Percentiles rank a stretch among this genome's conserved stretches.
Conservation (phyloP, 164 flowering plant genomes). For the Nelumbo lutea region DNA sequence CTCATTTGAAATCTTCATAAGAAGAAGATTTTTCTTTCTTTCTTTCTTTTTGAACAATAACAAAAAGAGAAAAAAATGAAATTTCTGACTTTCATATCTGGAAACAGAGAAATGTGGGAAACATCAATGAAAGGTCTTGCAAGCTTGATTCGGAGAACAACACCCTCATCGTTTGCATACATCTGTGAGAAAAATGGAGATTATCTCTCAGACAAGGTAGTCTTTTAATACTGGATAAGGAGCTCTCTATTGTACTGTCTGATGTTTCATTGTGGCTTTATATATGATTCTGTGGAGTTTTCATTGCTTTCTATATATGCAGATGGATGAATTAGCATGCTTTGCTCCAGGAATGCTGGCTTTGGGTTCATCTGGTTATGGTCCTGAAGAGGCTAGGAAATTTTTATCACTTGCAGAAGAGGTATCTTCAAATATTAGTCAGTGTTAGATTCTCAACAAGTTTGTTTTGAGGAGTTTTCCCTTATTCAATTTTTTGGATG, state of each 20-base stretch:
- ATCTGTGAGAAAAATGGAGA: conserved; percentile 84
- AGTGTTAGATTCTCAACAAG: not conserved
- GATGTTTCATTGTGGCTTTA: not conserved
- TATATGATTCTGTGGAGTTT: not conserved
- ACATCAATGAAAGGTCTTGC: conserved; percentile 84
- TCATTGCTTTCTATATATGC: conserved; percentile 20
- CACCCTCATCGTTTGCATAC: conserved; percentile 88
- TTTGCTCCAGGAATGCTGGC: conserved; percentile 99
- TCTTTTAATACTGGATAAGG: conserved; percentile 1
- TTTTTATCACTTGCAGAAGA: conserved; percentile 87
- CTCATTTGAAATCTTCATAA: not conserved
- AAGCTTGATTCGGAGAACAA: conserved; percentile 73
- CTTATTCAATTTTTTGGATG: too few relatives aligned
- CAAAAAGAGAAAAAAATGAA: too few relatives aligned
- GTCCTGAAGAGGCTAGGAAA: conserved; percentile 54
- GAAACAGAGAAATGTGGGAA: conserved; percentile 94
- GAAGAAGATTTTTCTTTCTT: too few relatives aligned
- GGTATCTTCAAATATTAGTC: conserved; percentile 35
- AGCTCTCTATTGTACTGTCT: not conserved
- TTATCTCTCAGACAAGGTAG: conserved; percentile 68
- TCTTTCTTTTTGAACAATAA: too few relatives aligned
- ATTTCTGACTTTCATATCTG: not conserved
- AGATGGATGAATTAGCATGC: conserved; percentile 99
- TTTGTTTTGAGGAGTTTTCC: too few relatives aligned
- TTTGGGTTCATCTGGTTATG: conserved; percentile 86